Evolutionary conservation across 345 rosid species (phyloP).

Genomic region (Cardamine chenopodiifolia): DNA sequence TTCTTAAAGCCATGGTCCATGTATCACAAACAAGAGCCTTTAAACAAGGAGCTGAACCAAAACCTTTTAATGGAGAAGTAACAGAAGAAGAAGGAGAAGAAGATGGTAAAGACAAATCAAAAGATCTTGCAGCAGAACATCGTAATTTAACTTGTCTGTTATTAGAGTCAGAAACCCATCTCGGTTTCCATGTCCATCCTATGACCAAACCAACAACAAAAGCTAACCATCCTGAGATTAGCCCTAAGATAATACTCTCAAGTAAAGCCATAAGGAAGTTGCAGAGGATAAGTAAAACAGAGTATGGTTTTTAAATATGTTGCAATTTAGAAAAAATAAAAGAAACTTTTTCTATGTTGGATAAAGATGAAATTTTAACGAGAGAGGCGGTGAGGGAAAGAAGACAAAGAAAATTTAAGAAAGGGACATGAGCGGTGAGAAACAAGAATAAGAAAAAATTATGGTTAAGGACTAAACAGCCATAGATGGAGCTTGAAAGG

Average conservation of each 20-base stretch:
- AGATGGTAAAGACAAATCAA: slow-evolving; percentile 47
- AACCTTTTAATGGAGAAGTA: slow-evolving; percentile 47
- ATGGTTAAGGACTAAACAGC: slow-evolving; percentile 25
- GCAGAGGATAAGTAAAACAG: slow-evolving; percentile 2
- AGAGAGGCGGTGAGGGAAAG: slow-evolving; percentile 46
- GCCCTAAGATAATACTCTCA: slow-evolving; percentile 39
- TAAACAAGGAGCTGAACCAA: slow-evolving; percentile 50
- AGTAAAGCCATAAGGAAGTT: slow-evolving; percentile 37
- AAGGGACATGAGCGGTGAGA: slow-evolving; percentile 34
- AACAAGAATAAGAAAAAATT: slow-evolving; percentile 8
- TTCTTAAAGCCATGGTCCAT: slow-evolving; percentile 39
- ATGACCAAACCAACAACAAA: slow-evolving; percentile 59
- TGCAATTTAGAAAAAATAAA: not conserved
- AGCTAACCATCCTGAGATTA: slow-evolving; percentile 51
- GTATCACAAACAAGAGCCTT: slow-evolving; percentile 45
- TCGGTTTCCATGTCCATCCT: slow-evolving; percentile 78
- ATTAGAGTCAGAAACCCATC: slow-evolving; percentile 44
- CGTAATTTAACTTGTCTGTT: slow-evolving; percentile 24
- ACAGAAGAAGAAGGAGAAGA: slow-evolving; percentile 39
- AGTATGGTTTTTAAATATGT: slow-evolving; percentile 1
- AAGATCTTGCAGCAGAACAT: slow-evolving; percentile 43
- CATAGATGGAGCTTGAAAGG: slow-evolving; percentile 35
- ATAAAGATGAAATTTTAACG: slow-evolving; percentile 10
- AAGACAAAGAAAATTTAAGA: slow-evolving; percentile 27
- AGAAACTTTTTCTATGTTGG: slow-evolving; percentile 6